phyloP scores from a whole-genome alignment of 2,329 filamentous ascomycete genomes.

The Aspergillus sp. region DNA sequence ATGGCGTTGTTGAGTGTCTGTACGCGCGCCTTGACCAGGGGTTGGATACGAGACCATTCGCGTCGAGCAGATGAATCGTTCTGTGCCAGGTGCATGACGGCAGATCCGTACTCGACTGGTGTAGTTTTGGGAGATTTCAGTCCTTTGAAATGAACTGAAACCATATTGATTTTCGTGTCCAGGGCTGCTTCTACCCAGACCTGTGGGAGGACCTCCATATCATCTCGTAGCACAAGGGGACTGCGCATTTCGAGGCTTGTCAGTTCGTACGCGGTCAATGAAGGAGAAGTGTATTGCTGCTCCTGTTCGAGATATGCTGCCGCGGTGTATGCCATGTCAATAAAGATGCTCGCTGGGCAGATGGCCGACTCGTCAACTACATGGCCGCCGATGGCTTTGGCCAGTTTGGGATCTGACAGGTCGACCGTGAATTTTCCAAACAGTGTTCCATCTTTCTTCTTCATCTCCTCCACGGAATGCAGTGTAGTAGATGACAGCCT shows the following conservation, averaged over 20 bases:
- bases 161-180: background rate
- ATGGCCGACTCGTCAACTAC: constrained; percentile 66
- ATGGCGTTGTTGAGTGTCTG: background rate
- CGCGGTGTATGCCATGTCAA: constrained; percentile 65
- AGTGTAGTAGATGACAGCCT: background rate
- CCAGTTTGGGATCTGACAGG: constrained; percentile 63
- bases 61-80: background rate
- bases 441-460: background rate
- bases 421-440: constrained; percentile 65
- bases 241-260: background rate
- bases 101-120: background rate
- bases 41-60: constrained; percentile 1
- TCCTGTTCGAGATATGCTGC: constrained; percentile 53
- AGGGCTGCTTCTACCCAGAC: background rate
- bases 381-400: constrained; percentile 63
- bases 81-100: background rate
- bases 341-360: constrained; percentile 63
- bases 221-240: background rate
- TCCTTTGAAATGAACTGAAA: background rate
- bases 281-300: background rate
- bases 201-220: background rate
- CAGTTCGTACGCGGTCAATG: background rate
- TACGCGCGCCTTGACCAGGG: constrained; percentile 1
- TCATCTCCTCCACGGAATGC: background rate
- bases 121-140: background rate